Conservation (phyloP, 768 basidiomycete species). For the Termitomyces sp. region DNA sequence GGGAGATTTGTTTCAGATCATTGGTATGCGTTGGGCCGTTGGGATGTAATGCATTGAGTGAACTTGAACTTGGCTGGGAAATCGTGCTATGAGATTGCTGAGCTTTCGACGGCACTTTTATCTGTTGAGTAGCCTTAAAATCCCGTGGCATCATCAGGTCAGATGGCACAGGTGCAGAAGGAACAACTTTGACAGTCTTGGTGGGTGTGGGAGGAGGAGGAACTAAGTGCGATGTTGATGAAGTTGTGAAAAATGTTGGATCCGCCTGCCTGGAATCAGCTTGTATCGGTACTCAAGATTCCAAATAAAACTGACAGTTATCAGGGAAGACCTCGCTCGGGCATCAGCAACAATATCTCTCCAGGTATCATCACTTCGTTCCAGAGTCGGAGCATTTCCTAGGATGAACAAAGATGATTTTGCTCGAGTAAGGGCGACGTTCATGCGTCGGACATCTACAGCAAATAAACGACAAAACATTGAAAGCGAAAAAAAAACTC, state of each 20-base stretch:
- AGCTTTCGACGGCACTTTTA: slow-evolving; percentile 1
- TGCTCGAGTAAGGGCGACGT: slow-evolving; percentile 97
- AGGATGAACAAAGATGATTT: slow-evolving; percentile 92
- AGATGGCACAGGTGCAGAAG: slow-evolving; percentile 12
- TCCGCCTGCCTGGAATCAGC: slow-evolving; percentile 18
- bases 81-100: not conserved
- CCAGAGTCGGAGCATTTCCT: slow-evolving; percentile 86
- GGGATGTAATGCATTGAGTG: not conserved
- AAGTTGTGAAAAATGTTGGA: slow-evolving; percentile 21
- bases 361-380: slow-evolving; percentile 83
- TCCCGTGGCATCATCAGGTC: slow-evolving; percentile 18
- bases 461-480: not conserved
- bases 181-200: slow-evolving; percentile 5
- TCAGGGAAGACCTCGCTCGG: slow-evolving; percentile 53
- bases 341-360: slow-evolving; percentile 75
- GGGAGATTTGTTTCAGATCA: not conserved
- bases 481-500: slow-evolving; percentile 2
- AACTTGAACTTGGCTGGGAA: not conserved
- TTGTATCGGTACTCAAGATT: not conserved
- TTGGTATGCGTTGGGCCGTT: not conserved
- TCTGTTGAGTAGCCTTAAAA: slow-evolving; percentile 10
- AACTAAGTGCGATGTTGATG: slow-evolving; percentile 1
- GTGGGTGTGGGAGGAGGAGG: slow-evolving; percentile 20
- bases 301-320: slow-evolving; percentile 47
- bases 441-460: slow-evolving; percentile 84